phyloP scores from a whole-genome alignment of 2,329 filamentous ascomycete species.

The Trichoderma pleuroti region DNA sequence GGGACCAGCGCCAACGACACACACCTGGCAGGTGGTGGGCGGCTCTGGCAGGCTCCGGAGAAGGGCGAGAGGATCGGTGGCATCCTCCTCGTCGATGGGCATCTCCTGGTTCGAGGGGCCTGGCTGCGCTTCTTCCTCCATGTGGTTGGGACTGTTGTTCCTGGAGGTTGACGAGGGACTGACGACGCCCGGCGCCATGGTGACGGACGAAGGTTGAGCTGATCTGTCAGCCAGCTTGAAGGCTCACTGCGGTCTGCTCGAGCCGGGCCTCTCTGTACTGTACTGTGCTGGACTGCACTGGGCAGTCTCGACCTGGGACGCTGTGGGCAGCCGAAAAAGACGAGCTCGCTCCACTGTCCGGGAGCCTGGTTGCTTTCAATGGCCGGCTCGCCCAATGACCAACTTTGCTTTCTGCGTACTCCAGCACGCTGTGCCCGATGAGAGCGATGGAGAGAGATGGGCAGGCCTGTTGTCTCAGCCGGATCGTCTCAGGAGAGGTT shows the following conservation, averaged over 20 bases:
- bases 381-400: neutral
- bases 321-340: slow-evolving; percentile 7
- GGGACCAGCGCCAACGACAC: slow-evolving; percentile 43
- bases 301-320: neutral
- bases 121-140: slow-evolving; percentile 8
- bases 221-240: neutral
- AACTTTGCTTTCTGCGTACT: neutral
- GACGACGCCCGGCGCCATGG: slow-evolving; percentile 25
- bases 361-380: slow-evolving; percentile 8
- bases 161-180: slow-evolving; percentile 9
- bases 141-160: slow-evolving; percentile 15
- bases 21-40: slow-evolving; percentile 46
- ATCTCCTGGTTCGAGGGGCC: slow-evolving; percentile 19
- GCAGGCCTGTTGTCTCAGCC: neutral
- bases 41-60: slow-evolving; percentile 47
- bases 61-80: slow-evolving; percentile 45
- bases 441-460: neutral
- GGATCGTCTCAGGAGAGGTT: slow-evolving; percentile 9
- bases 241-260: neutral
- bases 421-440: slow-evolving; percentile 6
- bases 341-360: slow-evolving; percentile 13
- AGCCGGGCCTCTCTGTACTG: neutral
- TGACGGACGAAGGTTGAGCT: neutral
- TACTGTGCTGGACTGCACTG: no score
- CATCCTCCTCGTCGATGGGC: slow-evolving; percentile 32